Evolutionary conservation across 306 rosid genomes (phyloP), one percentile per base, ranked within the genome.

Genomic region (Lathyrus sativus): DNA sequence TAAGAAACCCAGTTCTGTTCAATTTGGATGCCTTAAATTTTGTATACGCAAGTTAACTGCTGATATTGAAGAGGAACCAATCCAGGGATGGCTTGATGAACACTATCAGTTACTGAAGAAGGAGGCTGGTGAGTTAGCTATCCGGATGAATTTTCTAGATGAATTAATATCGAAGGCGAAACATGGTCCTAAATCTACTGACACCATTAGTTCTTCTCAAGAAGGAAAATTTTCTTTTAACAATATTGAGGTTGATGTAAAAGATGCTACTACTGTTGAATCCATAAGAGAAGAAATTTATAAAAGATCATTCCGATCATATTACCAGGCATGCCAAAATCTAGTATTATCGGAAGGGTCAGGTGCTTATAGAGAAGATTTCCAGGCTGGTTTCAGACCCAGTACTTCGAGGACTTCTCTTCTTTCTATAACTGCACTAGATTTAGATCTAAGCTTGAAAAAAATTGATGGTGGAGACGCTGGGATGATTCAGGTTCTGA

Each of bases 21-120:
- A 77, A 78, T 82, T 95, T 68, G 99, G 99, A 75, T 73, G 96
- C 86, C 37, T 95, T 67, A 95, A 83, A 87, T 90, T 95, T 74
- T 81, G 76, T 80, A 81, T 87, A 84, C 89, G 96, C 71, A 90
- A 83, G 83, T 77, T 95, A 46, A 87, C 95, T 81, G 90, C 85
- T 68, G 95, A 90, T 71, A 90, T 95, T 49, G 99, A 95, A 84
- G 99, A 95, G 80, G 97, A 95, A 67, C 99, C 97, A 38, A 48
- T 95, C 70, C 99, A 95, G 83, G 99, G 96, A 61, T 95, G 99
- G 99, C 88, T 95, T 84, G 99, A 95, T 84, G 99, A 95, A 78
- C 99, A 95, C 82, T 83, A 85, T 76, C 89, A 67, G 65, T 83
- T 95, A 74, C 81, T 95, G 87, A 95, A 74, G 88, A 90, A 90